phyloP scores from a whole-genome alignment of 139 green algal species.

The Chlorella sp. region DNA sequence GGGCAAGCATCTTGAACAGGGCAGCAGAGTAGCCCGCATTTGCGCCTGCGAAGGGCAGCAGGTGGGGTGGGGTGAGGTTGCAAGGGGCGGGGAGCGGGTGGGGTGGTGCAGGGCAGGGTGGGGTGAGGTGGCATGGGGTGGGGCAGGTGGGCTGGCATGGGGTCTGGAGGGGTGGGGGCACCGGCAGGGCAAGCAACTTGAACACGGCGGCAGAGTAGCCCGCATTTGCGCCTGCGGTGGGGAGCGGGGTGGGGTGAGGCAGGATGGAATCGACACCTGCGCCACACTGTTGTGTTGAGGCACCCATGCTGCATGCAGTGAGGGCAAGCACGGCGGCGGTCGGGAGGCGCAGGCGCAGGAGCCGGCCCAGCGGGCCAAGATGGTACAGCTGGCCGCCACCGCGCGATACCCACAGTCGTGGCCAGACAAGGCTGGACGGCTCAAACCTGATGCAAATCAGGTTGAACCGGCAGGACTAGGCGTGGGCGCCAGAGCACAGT shows the following conservation, averaged over 20 bases:
- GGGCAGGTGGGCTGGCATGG: no score
- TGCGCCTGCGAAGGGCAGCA: neutral
- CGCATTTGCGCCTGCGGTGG: constrained; percentile 30
- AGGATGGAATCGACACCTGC: neutral
- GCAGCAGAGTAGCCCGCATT: constrained; percentile 41
- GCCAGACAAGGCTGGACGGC: neutral
- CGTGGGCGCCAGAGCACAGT: no score
- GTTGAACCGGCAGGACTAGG: neutral
- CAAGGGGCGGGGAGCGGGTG: no score
- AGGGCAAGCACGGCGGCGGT: neutral
- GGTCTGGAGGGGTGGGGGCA: no score
- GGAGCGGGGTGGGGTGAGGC: neutral
- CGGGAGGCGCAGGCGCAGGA: neutral
- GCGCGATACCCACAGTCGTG: no score
- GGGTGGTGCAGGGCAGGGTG: no score
- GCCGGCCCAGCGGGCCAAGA: no score
- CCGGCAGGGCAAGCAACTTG: constrained; percentile 31
- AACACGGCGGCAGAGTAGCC: constrained; percentile 40
- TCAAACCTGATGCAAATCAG: neutral
- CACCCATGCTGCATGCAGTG: neutral
- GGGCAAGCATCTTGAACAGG: constrained; percentile 36
- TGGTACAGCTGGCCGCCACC: no score
- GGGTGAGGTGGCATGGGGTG: neutral
- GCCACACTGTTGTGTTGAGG: no score
- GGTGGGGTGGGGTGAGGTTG: neutral